Base-by-base conservation (phyloP, 2,329 filamentous ascomycete genomes). In the Blastomyces percursus region DNA sequence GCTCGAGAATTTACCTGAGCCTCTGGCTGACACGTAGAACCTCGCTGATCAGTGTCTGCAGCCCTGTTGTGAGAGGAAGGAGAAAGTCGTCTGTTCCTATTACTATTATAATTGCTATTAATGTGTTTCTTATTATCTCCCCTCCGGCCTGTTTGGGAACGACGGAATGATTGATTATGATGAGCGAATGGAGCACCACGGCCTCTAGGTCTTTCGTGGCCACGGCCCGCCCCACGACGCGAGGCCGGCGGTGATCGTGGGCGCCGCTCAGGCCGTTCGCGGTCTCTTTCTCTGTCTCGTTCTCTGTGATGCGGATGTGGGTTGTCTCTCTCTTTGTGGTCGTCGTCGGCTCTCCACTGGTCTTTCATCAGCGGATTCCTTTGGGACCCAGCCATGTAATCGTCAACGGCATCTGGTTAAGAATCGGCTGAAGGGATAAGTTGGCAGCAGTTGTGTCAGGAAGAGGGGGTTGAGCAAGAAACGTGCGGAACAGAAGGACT, bases 361-460 rank as follows among this genome's bases (percentile, higher is more conserved):
- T 80, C 75, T 77, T 74, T 80, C 76, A 79, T 74, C 71, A 75
- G 74, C 72, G 77, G 77, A 75, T 76, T 79, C 74, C 74, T 75
- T 74, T 73, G 75, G 71, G 77, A 77, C 72, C 76, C 76, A 75
- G 78, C 78, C 78, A 80, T 80, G 74, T 76, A 75, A 72, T 70
- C 69, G 70, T 70, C 71, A 71, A 69, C 76, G 68, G 73, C 78
- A 80, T 80, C 72, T 71, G 74, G 70, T 65, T 69, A 62, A 44
- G 38, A 61, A 61, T 61, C 60, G 60, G 60, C 51, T 61, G 60
- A 54, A 56, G 32, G 51, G 35, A 60, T 65, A 64, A 42, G 61
- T 60, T 50, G 32, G 54, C 44, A 64, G 62, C 57, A 35, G 48
- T 55, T 55, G 9, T 42, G 59, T 55, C 40, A 56, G 62, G 60